Conservation (phyloP, 2,329 filamentous ascomycete species). For the Talaromyces sp. region DNA sequence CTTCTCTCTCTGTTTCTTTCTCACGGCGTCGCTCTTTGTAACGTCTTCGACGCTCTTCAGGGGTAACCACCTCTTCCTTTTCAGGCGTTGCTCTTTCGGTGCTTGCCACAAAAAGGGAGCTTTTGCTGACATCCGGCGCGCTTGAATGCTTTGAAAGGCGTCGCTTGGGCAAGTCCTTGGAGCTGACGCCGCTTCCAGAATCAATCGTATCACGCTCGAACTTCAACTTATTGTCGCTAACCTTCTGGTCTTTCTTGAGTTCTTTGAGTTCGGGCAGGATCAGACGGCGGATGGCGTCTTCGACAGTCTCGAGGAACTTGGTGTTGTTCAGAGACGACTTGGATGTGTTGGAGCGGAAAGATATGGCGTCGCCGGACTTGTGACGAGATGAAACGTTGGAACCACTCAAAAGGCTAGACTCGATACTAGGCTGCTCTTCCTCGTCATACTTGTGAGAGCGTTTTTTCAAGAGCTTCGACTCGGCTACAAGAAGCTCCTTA, state of each 20-base stretch:
- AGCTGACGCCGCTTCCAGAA: constrained; percentile 59
- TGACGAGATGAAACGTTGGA: constrained; percentile 55
- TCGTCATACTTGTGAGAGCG: constrained; percentile 50
- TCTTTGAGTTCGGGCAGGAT: constrained; percentile 90
- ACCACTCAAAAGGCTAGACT: constrained; percentile 59
- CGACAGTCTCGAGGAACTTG: constrained; percentile 82
- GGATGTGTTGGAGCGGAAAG: constrained; percentile 55
- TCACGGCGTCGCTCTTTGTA: constrained; percentile 54
- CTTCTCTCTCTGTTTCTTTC: constrained; percentile 51
- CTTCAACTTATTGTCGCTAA: constrained; percentile 65
- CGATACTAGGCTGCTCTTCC: constrained; percentile 55
- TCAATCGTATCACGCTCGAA: constrained; percentile 62
- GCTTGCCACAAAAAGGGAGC: constrained; percentile 55
- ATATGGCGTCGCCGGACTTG: constrained; percentile 56
- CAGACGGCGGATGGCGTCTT: constrained; percentile 84
- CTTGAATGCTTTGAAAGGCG: constrained; percentile 60
- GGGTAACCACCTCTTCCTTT: constrained; percentile 56
- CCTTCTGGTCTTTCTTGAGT: constrained; percentile 84
- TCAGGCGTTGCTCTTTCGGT: constrained; percentile 52
- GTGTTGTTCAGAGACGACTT: constrained; percentile 87
- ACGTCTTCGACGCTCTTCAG: constrained; percentile 50
- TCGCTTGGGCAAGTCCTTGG: constrained; percentile 53
- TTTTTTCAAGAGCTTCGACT: constrained; percentile 46
- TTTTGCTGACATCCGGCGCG: constrained; percentile 59
- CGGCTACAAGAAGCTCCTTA: constrained; percentile 44